phyloP scores from a whole-genome alignment of 1,284 basidiomycete genomes.

The Malassezia caprae region DNA sequence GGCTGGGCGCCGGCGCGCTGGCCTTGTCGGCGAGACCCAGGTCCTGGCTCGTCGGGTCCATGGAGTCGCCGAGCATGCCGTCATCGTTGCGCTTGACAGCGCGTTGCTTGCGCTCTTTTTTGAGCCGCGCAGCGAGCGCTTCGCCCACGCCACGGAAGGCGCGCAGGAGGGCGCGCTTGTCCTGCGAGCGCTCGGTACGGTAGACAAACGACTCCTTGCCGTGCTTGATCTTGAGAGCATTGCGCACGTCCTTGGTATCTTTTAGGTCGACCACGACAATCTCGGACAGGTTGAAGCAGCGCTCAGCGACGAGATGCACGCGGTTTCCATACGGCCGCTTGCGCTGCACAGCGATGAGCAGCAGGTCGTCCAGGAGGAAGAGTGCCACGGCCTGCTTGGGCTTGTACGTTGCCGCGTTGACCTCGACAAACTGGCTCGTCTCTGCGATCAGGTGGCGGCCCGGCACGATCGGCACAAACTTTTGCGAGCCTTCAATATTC shows the following conservation, averaged over 20 bases:
- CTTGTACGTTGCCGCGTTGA: conserved; percentile 93
- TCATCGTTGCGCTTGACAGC: background rate
- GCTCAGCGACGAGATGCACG: conserved; percentile 69
- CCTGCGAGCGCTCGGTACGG: conserved; percentile 65
- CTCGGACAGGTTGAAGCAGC: conserved; percentile 81
- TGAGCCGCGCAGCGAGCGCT: conserved; percentile 73
- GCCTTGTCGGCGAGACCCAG: background rate
- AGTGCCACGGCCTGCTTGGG: conserved; percentile 75
- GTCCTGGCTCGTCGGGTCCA: conserved; percentile 2
- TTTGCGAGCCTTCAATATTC: conserved; percentile 88
- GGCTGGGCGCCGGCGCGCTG: background rate
- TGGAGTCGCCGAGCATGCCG: background rate
- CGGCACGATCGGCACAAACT: conserved; percentile 78
- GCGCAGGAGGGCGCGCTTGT: conserved; percentile 74
- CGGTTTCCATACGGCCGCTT: conserved; percentile 51
- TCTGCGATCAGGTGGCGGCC: conserved; percentile 84
- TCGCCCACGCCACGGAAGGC: conserved; percentile 86
- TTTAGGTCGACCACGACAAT: conserved; percentile 90
- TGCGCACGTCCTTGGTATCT: conserved; percentile 80
- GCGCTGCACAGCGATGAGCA: conserved; percentile 66
- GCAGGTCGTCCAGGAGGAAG: conserved; percentile 79
- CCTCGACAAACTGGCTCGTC: conserved; percentile 68
- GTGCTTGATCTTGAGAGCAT: conserved; percentile 88
- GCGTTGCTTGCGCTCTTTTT: conserved; percentile 65
- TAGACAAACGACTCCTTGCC: conserved; percentile 90